phyloP scores from a whole-genome alignment of 2,329 filamentous ascomycete genomes.

The Aspergillus eucalypticola region DNA sequence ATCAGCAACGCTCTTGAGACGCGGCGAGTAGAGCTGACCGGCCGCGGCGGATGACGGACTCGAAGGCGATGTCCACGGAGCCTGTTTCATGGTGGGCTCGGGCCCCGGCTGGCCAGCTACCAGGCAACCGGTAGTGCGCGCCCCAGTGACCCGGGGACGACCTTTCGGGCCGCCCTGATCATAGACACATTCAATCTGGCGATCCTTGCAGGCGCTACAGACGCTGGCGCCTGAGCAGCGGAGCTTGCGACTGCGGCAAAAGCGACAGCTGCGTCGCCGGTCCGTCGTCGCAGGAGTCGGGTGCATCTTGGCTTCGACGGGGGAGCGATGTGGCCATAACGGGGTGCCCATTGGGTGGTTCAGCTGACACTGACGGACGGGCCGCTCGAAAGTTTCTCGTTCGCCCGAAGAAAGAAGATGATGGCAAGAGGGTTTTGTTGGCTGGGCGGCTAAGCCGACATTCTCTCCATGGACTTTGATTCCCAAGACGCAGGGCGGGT shows the following conservation, averaged over 20 bases:
- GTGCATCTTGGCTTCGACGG: background rate
- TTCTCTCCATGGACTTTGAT: background rate
- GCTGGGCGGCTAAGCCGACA: background rate
- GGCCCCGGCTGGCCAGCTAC: background rate
- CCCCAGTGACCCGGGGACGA: background rate
- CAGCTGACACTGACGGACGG: background rate
- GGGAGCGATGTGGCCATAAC: background rate
- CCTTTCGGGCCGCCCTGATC: background rate
- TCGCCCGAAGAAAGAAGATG: background rate
- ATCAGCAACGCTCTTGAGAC: background rate
- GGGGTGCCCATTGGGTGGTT: background rate
- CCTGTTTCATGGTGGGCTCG: background rate
- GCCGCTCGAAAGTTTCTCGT: too few species aligned
- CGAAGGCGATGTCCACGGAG: background rate
- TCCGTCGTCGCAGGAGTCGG: background rate
- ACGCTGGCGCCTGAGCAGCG: background rate
- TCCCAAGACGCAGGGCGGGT: background rate
- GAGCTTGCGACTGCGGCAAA: slow-evolving; percentile 1
- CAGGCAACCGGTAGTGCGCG: background rate
- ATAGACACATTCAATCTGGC: background rate
- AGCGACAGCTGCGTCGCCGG: slow-evolving; percentile 2
- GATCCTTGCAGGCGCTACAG: slow-evolving; percentile 1
- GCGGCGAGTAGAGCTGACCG: background rate
- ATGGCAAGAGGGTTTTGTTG: background rate
- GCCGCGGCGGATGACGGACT: background rate